Conservation (phyloP, 163 green algal genomes). For the Chlamydomonas reinhardtii region DNA sequence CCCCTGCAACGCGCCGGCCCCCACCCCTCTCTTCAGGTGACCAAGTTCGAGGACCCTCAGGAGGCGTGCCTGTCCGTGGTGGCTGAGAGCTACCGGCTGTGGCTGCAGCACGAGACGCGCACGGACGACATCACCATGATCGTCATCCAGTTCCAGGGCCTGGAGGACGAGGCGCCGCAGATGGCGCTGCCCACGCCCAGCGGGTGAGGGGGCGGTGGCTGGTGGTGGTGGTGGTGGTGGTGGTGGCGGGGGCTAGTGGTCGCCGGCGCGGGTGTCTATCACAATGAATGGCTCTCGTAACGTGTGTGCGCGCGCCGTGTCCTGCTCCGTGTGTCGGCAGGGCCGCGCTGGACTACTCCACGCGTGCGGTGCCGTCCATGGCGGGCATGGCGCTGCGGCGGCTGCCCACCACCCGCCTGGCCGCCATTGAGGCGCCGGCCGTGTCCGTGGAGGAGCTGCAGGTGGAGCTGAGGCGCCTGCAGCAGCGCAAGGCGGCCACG, state of each 20-base stretch:
- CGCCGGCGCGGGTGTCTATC: too few relatives aligned
- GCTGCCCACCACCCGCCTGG: constrained; percentile 37
- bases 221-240: too few relatives aligned
- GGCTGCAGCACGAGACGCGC: constrained; percentile 91
- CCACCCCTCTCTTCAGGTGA: constrained; percentile 58
- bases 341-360: constrained; percentile 49
- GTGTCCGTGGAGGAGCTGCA: constrained; percentile 43
- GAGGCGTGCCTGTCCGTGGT: constrained; percentile 85
- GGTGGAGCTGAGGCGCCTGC: constrained; percentile 9
- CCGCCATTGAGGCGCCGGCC: constrained; percentile 29
- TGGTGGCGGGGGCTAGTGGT: too few relatives aligned
- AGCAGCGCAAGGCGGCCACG: constrained; percentile 27
- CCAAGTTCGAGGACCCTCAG: constrained; percentile 79
- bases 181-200: constrained; percentile 50
- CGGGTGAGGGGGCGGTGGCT: constrained; percentile 35
- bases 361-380: constrained; percentile 29
- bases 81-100: constrained; percentile 86
- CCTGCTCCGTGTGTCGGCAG: too few relatives aligned
- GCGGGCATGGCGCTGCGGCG: constrained; percentile 27
- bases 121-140: constrained; percentile 97
- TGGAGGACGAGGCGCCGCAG: constrained; percentile 58
- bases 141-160: constrained; percentile 77
- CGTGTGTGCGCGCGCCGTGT: too few relatives aligned
- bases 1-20: too few relatives aligned
- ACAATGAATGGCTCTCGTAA: too few relatives aligned